Conservation (phyloP, 192 early-diverging fungal genomes). For the Chytriomyces confervae region DNA sequence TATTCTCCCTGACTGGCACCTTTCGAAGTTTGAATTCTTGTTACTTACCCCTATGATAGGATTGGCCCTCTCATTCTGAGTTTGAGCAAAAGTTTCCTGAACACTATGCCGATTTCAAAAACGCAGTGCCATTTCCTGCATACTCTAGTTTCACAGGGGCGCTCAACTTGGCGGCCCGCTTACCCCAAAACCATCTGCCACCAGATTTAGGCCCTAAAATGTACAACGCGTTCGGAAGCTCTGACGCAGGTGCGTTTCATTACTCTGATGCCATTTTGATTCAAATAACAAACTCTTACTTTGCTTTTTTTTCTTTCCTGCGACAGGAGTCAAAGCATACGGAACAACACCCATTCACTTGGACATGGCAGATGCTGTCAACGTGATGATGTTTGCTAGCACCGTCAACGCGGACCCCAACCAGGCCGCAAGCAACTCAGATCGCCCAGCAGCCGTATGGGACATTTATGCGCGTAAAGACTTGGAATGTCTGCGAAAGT, state of each 20-base stretch:
- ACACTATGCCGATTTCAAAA: slow-evolving; percentile 63
- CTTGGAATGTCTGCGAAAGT: slow-evolving; percentile 43
- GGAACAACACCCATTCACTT: slow-evolving; percentile 80
- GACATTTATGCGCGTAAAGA: slow-evolving; percentile 60
- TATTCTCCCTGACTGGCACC: neutral
- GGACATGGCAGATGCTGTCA: slow-evolving; percentile 82
- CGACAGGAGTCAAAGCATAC: slow-evolving; percentile 41
- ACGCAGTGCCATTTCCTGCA: slow-evolving; percentile 58
- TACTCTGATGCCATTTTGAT: neutral
- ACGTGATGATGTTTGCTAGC: slow-evolving; percentile 70
- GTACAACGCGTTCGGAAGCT: slow-evolving; percentile 73
- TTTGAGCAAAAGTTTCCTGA: slow-evolving; percentile 60
- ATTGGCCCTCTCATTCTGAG: slow-evolving; percentile 71
- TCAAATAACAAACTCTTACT: neutral
- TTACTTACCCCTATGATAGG: slow-evolving; percentile 41
- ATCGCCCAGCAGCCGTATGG: slow-evolving; percentile 63
- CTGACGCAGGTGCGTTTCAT: slow-evolving; percentile 29
- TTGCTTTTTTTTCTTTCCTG: slow-evolving; percentile 18
- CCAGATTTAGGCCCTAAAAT: slow-evolving; percentile 79
- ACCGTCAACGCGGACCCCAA: neutral
- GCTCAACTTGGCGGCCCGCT: slow-evolving; percentile 63
- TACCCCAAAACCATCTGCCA: slow-evolving; percentile 61
- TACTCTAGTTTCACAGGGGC: slow-evolving; percentile 61
- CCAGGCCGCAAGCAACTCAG: neutral
- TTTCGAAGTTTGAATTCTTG: slow-evolving; percentile 1